Percentiles rank a stretch among this genome's conserved stretches.
Conservation (phyloP, 805 yeast genomes). For the Ogataea naganishii region DNA sequence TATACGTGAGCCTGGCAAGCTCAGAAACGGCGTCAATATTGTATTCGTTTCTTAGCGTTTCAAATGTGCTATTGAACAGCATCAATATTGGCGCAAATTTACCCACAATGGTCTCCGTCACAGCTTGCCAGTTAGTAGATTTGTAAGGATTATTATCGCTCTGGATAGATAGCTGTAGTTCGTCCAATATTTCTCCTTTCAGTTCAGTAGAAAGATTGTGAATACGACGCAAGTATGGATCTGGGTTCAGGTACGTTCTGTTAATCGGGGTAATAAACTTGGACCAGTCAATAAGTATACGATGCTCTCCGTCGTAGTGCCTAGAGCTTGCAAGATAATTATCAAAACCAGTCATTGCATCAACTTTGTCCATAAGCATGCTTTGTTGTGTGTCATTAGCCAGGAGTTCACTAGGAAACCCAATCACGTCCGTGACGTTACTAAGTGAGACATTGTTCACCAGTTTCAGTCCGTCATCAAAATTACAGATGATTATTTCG, state of each 20-base stretch:
- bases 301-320: conserved; percentile 39
- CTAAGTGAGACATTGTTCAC: conserved; percentile 35
- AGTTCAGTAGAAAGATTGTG: conserved; percentile 25
- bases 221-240: conserved; percentile 35
- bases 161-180: conserved; percentile 22
- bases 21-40: conserved; percentile 17
- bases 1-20: conserved; percentile 31
- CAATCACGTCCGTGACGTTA: conserved; percentile 26
- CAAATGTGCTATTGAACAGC: conserved; percentile 31
- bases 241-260: conserved; percentile 37
- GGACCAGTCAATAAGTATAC: conserved; percentile 43
- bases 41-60: conserved; percentile 5
- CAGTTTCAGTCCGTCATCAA: conserved; percentile 36
- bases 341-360: conserved; percentile 31
- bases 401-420: conserved; percentile 27
- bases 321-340: conserved; percentile 35
- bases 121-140: conserved; percentile 49
- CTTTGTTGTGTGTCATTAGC: conserved; percentile 1
- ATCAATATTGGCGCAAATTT: conserved; percentile 46
- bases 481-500: conserved; percentile 55
- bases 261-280: conserved; percentile 46
- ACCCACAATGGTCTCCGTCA: conserved; percentile 36
- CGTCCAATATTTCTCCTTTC: conserved; percentile 26
- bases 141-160: conserved; percentile 27
- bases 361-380: conserved; percentile 17